Base-by-base conservation (phyloP, 345 rosid species). In the Salix udensis region DNA sequence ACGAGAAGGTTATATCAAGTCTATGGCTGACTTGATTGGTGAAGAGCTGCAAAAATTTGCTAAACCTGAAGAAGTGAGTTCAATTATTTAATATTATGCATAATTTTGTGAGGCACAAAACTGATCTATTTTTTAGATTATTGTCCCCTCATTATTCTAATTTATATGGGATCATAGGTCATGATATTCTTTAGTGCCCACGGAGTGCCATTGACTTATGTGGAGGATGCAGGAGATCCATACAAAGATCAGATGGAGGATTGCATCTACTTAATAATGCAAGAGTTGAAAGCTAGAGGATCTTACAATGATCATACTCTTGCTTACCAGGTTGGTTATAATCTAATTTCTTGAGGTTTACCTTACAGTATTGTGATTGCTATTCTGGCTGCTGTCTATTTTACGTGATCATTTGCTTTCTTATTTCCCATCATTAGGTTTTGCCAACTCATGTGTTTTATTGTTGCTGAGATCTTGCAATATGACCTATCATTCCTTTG, bases 161-260 rank as follows among this genome's bases (percentile, higher is more conserved):
- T 30, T 67, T 78, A 2, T 69, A 2, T 84, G 78, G 71, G 72
- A 75, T 48, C 76, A 66, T 77, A 96, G 98, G 97, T 84, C 42
- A 87, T 92, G 88, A 86, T 96, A 81, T 96, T 93, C 86, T 96
- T 93, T 81, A 96, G 97, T 82, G 99, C 97, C 21, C 99, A 96
- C 84, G 98, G 98, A 66, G 98, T 96, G 72, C 97, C 98, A 8
- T 90, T 92, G 73, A 93, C 93, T 73, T 96, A 96, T 53, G 94
- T 93, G 68, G 90, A 87, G 83, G 85, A 92, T 75, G 91, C 96
- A 37, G 97, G 98, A 83, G 95, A 93, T 73, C 97, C 99, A 0
- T 93, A 93, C 91, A 91, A 85, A 86, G 91, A 89, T 74, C 97
- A 96, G 85, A 96, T 96, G 98, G 98, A 96, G 78, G 92, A 92